Percentiles rank a stretch among this genome's conserved stretches.
These are phyloP conservation scores for Pichia californica DNA, from an alignment of 805 yeast species.

Conservation along the genomic window DNA sequence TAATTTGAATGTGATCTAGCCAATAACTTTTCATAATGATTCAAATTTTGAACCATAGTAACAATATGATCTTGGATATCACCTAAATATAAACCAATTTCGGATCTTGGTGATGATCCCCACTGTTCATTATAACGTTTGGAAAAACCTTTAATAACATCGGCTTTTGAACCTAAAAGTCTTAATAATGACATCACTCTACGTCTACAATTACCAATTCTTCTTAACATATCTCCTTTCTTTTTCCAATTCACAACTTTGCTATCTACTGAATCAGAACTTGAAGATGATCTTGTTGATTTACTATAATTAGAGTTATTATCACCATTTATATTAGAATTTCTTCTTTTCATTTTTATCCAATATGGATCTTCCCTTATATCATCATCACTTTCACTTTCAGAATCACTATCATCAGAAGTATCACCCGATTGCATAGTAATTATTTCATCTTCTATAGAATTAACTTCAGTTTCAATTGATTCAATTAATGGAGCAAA, in stretches of 20 bases:
- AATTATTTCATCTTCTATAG: conserved; percentile 88
- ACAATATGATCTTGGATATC: conserved; percentile 97
- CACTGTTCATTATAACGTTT: conserved; percentile 83
- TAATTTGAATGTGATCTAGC: conserved; percentile 96
- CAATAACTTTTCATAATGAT: conserved; percentile 88
- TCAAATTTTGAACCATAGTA: conserved; percentile 92
- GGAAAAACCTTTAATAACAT: conserved; percentile 93
- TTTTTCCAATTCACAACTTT: conserved; percentile 68
- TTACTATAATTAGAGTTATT: conserved; percentile 17
- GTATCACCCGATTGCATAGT: conserved; percentile 70
- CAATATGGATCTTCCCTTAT: conserved; percentile 30
- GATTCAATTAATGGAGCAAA: conserved; percentile 95
- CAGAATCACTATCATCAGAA: conserved; percentile 40
- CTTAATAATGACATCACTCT: conserved; percentile 87
- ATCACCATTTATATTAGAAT: conserved; percentile 24
- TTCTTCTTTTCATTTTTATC: conserved; percentile 25
- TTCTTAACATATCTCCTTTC: conserved; percentile 89
- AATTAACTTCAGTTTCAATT: conserved; percentile 89
- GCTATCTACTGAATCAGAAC: conserved; percentile 34
- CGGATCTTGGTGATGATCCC: conserved; percentile 73
- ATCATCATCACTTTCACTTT: conserved; percentile 37
- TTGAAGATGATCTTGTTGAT: conserved; percentile 14
- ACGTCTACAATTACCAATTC: conserved; percentile 93
- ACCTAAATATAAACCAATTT: conserved; percentile 90
- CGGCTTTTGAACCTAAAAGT: conserved; percentile 86